Base-by-base conservation (phyloP, 2,329 filamentous ascomycete genomes). In the Leptoxyphium fumago region DNA sequence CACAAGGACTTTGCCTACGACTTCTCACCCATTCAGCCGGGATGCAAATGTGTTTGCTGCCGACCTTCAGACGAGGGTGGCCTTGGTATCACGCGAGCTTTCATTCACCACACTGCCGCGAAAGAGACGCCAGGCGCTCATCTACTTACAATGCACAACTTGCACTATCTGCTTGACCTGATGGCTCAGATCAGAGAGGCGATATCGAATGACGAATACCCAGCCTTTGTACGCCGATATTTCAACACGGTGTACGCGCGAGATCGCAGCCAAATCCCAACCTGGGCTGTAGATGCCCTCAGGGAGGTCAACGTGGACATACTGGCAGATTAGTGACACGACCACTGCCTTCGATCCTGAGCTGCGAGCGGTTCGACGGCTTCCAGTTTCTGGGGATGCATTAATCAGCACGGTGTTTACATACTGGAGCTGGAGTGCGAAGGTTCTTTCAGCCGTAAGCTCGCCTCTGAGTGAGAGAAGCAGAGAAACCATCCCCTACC, bases 111-210 rank as follows among this genome's bases (percentile, higher is more conserved):
- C 65, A 78, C 94, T 50, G 80, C 84, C 0, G 82, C 82, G 26
- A 98, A 98, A 66, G 91, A 98, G 69, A 98, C 91, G 0, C 88
- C 85, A 1, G 86, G 89, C 7, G 91, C 93, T 13, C 78, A 82
- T 66, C 57, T 82, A 60, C 68, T 98, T 44, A 94, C 86, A 1
- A 86, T 96, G 58, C 91, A 98, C 63, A 98, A 98, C 59, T 85
- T 98, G 21, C 86, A 87, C 67, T 94, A 94, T 58, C 78, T 94
- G 60, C 71, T 98, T 43, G 74, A 82, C 47, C 67, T 98, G 54
- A 95, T 96, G 87, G 69, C 73, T 15, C 68, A 75, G 47, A 75
- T 78, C 10, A 74, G 89, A 28, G 14, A 40, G 17, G 38, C 38
- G 14, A 86, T 96, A 49, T 66, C 94, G 7, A 81, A 81, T 48